Percentiles rank a stretch among this genome's conserved stretches.
These are phyloP conservation scores for Thymus quinquecostatus DNA, from an alignment of 257 asterid species.

Conservation along the genomic window DNA sequence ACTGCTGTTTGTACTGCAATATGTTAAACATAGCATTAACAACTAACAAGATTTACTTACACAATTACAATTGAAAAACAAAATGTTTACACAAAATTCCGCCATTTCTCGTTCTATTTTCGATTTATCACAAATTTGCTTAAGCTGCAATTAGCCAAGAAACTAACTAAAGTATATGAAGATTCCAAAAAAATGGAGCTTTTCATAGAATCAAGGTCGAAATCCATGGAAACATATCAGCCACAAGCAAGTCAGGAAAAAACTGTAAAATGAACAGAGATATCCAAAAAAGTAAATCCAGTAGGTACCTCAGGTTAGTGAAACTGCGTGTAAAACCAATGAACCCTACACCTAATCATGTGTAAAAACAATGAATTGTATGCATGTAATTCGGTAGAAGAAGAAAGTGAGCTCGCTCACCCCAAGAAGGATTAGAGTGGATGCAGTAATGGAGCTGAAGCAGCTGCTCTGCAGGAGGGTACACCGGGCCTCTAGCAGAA, in stretches of 20 bases:
- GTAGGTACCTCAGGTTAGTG: background rate
- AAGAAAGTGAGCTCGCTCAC: constrained; percentile 43
- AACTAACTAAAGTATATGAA: constrained; percentile 26
- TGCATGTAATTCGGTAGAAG: background rate
- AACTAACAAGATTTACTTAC: background rate
- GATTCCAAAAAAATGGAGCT: constrained; percentile 17
- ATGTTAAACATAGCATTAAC: constrained; percentile 15
- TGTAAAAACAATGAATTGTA: too few species aligned
- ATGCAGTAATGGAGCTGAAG: constrained; percentile 96
- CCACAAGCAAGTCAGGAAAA: constrained; percentile 26
- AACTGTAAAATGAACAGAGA: constrained; percentile 16
- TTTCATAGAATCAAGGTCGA: constrained; percentile 7
- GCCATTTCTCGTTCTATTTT: background rate
- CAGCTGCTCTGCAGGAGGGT: constrained; percentile 89
- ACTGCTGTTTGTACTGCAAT: constrained; percentile 73
- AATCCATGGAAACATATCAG: background rate
- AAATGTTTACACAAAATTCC: background rate
- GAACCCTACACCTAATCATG: too few species aligned
- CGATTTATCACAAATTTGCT: background rate
- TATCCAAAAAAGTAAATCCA: background rate
- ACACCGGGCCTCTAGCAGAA: constrained; percentile 79
- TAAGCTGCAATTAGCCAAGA: background rate
- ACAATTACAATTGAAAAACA: background rate
- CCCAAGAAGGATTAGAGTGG: constrained; percentile 94
- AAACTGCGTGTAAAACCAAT: constrained; percentile 2